A percentile compares a stretch with the other conserved stretches of the same genome.
phyloP scores from a whole-genome alignment of 345 rosid genomes.

The Geranium brycei region DNA sequence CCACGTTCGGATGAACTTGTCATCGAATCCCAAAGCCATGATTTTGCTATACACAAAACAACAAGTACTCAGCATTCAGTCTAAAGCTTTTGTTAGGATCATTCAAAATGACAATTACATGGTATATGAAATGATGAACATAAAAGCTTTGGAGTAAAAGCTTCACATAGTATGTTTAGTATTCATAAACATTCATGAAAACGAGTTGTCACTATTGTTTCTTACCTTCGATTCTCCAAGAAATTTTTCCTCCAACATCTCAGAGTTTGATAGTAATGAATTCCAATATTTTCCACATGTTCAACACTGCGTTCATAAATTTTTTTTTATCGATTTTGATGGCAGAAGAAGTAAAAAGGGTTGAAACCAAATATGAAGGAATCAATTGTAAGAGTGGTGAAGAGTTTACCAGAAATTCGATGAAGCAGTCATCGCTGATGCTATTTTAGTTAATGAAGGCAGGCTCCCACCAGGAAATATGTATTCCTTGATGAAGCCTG shows the following conservation, averaged over 20 bases:
- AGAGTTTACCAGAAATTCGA: conserved; percentile 59
- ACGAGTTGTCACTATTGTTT: background rate
- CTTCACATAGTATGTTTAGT: no score
- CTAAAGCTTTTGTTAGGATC: no score
- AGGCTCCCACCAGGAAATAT: conserved; percentile 86
- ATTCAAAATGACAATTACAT: no score
- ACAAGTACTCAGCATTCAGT: no score
- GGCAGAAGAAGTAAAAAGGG: no score
- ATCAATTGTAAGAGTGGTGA: no score
- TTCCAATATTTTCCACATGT: conserved; percentile 74
- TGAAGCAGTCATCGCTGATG: conserved; percentile 65
- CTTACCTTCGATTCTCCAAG: conserved; percentile 54
- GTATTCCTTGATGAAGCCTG: conserved; percentile 84
- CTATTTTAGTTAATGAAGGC: conserved; percentile 66
- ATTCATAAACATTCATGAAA: no score
- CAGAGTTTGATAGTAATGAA: conserved; percentile 71
- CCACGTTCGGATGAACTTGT: conserved; percentile 76
- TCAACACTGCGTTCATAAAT: conserved; percentile 39
- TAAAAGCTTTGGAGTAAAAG: no score
- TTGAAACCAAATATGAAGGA: no score
- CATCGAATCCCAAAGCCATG: conserved; percentile 52
- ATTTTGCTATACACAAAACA: conserved; percentile 38
- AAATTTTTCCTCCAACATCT: conserved; percentile 70
- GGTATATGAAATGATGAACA: no score
- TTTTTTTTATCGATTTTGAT: no score